Base-by-base conservation (phyloP, 768 basidiomycete genomes). In the Mycena metata region DNA sequence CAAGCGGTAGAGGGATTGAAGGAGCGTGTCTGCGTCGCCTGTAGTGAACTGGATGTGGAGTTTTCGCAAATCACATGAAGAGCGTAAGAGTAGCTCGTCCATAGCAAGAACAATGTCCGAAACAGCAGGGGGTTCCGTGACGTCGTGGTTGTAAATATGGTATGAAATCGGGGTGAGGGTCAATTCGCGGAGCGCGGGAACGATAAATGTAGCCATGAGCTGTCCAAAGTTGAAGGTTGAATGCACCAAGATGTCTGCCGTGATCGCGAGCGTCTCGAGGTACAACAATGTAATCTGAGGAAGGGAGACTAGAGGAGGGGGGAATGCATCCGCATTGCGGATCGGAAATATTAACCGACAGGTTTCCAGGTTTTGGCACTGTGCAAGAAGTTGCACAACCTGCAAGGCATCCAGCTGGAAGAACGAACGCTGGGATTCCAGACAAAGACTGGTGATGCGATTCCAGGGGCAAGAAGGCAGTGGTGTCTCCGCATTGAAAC, bases 311-410 rank as follows among this genome's bases (percentile, higher is more conserved):
- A 39, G 15, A 4, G 39, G 39, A 39, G 39, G 39, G 15, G 11
- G 11, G 2, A 15, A 10, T 39, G 39, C 15, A 3, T 10, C 5
- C 39, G 39, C 15, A 15, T 10, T 2, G 39, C 30, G 2, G 8
- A 13, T 24, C 5, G 65, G 64, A 5, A 66, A 66, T 19, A 9
- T 3, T 30, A 66, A 36, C 2, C 11, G 16, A 23, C 65, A 66
- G 17, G 0, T 24, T 23, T 39, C 39, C 23, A 66, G 23, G n/a
- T 43, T 51, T 2, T n/a, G 11, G 15, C 65, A 66, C 12, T 60
- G 58, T n/a, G 13, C 16, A 24, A 66, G 4, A 13, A 66, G 10
- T 41, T 60, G 50, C 21, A 66, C 19, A 2, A 24, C 6, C 19
- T 52, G 41, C 1, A 7, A 12, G 2, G 10, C 13, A 21, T 23